Conservation (phyloP, 2,329 filamentous ascomycete genomes). For the Alternaria arbusti region DNA sequence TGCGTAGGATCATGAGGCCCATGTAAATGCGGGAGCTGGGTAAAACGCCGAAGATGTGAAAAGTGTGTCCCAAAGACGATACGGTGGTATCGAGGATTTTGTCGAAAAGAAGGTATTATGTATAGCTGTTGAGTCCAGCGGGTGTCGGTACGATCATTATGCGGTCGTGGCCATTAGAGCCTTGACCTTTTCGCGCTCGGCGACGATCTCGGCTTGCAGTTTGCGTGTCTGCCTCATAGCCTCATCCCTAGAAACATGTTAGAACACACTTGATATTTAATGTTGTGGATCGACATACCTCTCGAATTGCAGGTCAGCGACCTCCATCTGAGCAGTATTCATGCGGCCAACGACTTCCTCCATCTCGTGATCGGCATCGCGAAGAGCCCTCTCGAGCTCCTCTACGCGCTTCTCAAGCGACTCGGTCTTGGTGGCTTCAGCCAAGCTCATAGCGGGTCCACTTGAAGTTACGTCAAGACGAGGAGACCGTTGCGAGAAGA, state of each 20-base stretch:
- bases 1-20: conserved; percentile 28
- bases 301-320: conserved; percentile 77
- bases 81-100: conserved; percentile 2
- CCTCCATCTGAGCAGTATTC: conserved; percentile 83
- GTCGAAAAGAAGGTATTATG: conserved; percentile 18
- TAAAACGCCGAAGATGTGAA: conserved; percentile 14
- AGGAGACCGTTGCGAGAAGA: conserved; percentile 66
- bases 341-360: conserved; percentile 81
- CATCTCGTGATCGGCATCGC: conserved; percentile 80
- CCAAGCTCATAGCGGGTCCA: conserved; percentile 64
- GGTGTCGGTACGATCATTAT: conserved; percentile 18
- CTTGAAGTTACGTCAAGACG: conserved; percentile 67
- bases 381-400: conserved; percentile 82
- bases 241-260: conserved; percentile 62
- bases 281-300: conserved; percentile 54
- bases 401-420: conserved; percentile 77
- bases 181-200: conserved; percentile 67
- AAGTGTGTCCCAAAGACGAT: conserved; percentile 11
- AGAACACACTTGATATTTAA: too few relatives aligned
- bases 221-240: conserved; percentile 73
- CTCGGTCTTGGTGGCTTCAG: conserved; percentile 75
- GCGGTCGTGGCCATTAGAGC: conserved; percentile 49
- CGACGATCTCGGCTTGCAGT: conserved; percentile 71
- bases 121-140: conserved; percentile 18
- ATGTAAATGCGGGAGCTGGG: conserved; percentile 21